Evolutionary conservation across 129 eudicot genomes (phyloP).

Genomic region (Flaveria bidentis): DNA sequence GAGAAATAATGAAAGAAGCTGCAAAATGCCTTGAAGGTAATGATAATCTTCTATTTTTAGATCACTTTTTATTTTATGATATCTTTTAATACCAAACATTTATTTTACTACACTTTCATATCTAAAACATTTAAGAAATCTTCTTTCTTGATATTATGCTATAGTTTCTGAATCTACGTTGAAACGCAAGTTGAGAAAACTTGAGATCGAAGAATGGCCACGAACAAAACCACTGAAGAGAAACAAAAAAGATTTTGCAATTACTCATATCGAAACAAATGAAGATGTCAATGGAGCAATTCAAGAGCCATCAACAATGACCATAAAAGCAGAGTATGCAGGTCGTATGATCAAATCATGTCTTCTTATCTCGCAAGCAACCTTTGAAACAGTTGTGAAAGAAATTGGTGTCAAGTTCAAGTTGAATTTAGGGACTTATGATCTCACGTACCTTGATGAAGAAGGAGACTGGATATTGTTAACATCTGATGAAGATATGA

Average conservation of each 20-base stretch:
- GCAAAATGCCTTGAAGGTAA: slow-evolving; percentile 7
- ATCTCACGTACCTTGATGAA: slow-evolving; percentile 38
- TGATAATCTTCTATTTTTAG: not conserved
- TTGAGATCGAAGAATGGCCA: not conserved
- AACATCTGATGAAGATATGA: slow-evolving; percentile 34
- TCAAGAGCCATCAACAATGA: not conserved
- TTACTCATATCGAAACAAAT: not conserved
- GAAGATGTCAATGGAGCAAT: slow-evolving; percentile 1
- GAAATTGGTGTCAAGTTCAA: slow-evolving; percentile 30
- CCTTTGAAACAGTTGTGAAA: slow-evolving; percentile 13
- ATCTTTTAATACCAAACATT: no score
- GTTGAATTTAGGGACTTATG: slow-evolving; percentile 17
- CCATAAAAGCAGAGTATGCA: slow-evolving; percentile 35
- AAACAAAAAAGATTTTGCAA: not conserved
- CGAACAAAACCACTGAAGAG: not conserved
- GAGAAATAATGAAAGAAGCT: slow-evolving; percentile 10
- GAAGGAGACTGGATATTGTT: slow-evolving; percentile 36
- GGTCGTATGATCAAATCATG: slow-evolving; percentile 28
- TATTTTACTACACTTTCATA: not conserved
- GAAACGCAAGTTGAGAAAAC: slow-evolving; percentile 18
- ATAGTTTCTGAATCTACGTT: slow-evolving; percentile 26
- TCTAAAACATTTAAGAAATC: not conserved
- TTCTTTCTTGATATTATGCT: slow-evolving; percentile 1
- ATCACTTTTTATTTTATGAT: not conserved
- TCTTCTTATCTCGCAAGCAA: slow-evolving; percentile 24